Evolutionary conservation across 2,329 filamentous ascomycete genomes (phyloP).

Genomic region (Albifimbria verrucaria): DNA sequence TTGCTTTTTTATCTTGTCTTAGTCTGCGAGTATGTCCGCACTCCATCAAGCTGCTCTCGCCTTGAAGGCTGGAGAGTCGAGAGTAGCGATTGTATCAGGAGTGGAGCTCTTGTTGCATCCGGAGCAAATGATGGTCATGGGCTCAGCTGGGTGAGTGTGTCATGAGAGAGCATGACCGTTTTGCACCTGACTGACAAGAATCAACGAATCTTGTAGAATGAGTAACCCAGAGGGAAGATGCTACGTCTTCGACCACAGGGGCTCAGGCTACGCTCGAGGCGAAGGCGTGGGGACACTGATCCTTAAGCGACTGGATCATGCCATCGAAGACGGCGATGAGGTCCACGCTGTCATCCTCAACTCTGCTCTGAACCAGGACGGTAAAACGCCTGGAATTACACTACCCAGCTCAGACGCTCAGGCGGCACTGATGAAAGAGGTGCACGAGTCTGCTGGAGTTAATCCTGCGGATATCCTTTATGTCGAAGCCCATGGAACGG

Average conservation of each 20-base stretch:
- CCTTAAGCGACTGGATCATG: background rate
- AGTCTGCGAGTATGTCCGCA: background rate
- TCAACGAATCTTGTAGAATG: too few relatives aligned
- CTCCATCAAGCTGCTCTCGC: background rate
- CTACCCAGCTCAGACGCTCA: constrained; percentile 48
- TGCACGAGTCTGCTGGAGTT: constrained; percentile 20
- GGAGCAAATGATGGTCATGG: too few relatives aligned
- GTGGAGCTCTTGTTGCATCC: background rate
- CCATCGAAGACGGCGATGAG: background rate
- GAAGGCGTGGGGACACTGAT: background rate
- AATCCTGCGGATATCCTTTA: constrained; percentile 19
- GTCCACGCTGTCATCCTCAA: background rate
- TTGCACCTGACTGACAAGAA: too few relatives aligned
- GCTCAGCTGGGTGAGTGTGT: too few relatives aligned
- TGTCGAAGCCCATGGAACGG: constrained; percentile 1
- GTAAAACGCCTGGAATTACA: constrained; percentile 50
- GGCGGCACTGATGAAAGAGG: constrained; percentile 22
- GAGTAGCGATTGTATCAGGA: background rate
- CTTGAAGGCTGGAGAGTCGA: background rate
- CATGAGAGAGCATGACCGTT: too few relatives aligned
- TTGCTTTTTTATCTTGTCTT: background rate
- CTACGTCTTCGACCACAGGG: background rate
- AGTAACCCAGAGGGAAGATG: background rate
- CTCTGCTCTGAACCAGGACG: constrained; percentile 39
- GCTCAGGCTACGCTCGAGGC: background rate